Percentiles rank a stretch among this genome's conserved stretches.
phyloP scores from a whole-genome alignment of 495 filamentous ascomycete genomes.

The Trichoderma erinaceum region DNA sequence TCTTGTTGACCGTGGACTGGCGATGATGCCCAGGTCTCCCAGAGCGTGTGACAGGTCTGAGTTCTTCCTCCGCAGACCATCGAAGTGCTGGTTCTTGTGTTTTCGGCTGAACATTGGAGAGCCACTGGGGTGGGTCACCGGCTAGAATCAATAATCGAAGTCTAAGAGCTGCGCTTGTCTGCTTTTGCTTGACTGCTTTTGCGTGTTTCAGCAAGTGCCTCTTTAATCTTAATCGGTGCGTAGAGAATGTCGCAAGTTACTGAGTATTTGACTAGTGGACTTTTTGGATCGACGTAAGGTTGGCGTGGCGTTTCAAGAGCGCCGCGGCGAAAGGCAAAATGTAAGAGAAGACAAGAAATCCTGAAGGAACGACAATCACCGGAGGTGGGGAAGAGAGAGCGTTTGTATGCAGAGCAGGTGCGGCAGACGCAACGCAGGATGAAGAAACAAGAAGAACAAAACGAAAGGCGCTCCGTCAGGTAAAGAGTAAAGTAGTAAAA shows the following conservation, averaged over 20 bases:
- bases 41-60: not conserved
- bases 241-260: not conserved
- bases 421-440: not conserved
- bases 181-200: not conserved
- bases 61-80: not conserved
- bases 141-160: constrained; percentile 6
- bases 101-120: constrained; percentile 10
- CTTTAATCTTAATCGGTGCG: not conserved
- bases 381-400: not conserved
- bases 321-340: not conserved
- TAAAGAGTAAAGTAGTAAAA: not conserved
- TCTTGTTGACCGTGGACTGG: not conserved
- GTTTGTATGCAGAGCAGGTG: not conserved
- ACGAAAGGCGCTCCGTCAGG: constrained; percentile 1
- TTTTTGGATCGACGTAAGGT: not conserved
- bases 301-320: constrained; percentile 4
- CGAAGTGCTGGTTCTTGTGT: constrained; percentile 4
- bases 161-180: constrained; percentile 1
- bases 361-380: constrained; percentile 2
- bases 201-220: constrained; percentile 10
- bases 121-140: constrained; percentile 11
- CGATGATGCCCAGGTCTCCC: constrained; percentile 4
- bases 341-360: not conserved
- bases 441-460: constrained; percentile 4
- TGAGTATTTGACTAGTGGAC: not conserved